Conservation (phyloP, 1,284 basidiomycete genomes). For the Tylopilus sp. region DNA sequence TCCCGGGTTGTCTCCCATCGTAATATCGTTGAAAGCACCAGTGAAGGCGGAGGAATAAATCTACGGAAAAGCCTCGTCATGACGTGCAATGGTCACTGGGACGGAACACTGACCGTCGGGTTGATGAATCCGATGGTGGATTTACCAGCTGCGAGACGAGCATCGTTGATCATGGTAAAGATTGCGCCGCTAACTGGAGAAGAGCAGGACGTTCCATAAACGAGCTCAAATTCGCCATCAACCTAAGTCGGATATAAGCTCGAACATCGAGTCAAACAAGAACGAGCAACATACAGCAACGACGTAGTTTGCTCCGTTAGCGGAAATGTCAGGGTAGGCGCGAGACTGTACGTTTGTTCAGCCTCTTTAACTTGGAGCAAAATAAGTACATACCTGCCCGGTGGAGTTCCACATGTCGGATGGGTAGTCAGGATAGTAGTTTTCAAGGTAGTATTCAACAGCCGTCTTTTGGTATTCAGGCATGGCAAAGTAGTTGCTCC, state of each 20-base stretch:
- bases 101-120: conserved; percentile 38
- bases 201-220: conserved; percentile 52
- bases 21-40: conserved; percentile 56
- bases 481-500: conserved; percentile 52
- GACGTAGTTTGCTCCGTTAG: too few species aligned
- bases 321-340: conserved; percentile 55
- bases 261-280: too few species aligned
- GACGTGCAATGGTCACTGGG: background rate
- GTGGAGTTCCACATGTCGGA: conserved; percentile 59
- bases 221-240: conserved; percentile 48
- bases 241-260: conserved; percentile 23
- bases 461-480: conserved; percentile 51
- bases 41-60: conserved; percentile 38
- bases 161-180: conserved; percentile 62
- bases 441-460: conserved; percentile 35
- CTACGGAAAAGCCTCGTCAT: conserved; percentile 15
- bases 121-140: conserved; percentile 55
- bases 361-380: background rate
- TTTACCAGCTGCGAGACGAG: conserved; percentile 50
- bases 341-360: conserved; percentile 37
- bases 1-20: conserved; percentile 54
- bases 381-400: conserved; percentile 46
- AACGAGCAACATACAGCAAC: conserved; percentile 28
- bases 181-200: conserved; percentile 57
- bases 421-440: conserved; percentile 42